These are phyloP conservation scores for Nematodospora anomalae DNA, from an alignment of 1,139 yeast species.

Conservation along the genomic window DNA sequence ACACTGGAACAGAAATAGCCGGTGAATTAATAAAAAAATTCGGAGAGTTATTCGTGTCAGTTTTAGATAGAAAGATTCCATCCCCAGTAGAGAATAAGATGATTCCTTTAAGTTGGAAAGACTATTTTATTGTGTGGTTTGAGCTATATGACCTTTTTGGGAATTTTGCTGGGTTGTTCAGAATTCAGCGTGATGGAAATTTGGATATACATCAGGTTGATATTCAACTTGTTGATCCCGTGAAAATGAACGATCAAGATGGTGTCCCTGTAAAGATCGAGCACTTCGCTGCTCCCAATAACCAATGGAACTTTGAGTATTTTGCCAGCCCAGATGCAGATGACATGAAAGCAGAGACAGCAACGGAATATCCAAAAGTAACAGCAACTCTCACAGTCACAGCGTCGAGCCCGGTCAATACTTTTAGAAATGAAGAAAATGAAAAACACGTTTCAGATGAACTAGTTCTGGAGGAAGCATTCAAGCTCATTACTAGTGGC, in stretches of 20 bases:
- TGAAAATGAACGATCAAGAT: conserved; percentile 30
- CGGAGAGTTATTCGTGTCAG: conserved; percentile 21
- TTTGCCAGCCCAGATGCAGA: conserved; percentile 15
- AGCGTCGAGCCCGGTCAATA: not conserved
- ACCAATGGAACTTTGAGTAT: conserved; percentile 29
- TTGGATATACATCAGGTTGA: conserved; percentile 16
- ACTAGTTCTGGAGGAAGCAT: not conserved
- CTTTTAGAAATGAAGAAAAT: not conserved
- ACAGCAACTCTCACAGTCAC: conserved; percentile 11
- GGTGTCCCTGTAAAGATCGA: conserved; percentile 26
- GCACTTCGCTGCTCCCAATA: conserved; percentile 22
- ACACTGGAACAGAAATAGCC: conserved; percentile 20
- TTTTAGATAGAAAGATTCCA: conserved; percentile 26
- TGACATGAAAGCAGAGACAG: not conserved
- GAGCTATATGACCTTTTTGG: conserved; percentile 40
- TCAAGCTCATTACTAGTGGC: not conserved
- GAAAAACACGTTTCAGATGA: not conserved
- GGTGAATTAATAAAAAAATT: conserved; percentile 21
- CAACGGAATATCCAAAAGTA: not conserved
- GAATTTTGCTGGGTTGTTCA: conserved; percentile 25
- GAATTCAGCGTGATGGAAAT: conserved; percentile 26
- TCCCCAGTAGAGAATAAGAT: conserved; percentile 27
- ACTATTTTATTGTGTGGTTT: conserved; percentile 36
- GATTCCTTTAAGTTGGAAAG: conserved; percentile 29
- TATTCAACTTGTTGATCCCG: conserved; percentile 33